These are phyloP conservation scores for Microcos paniculata DNA, from an alignment of 345 rosid genomes.

Conservation along the genomic window DNA sequence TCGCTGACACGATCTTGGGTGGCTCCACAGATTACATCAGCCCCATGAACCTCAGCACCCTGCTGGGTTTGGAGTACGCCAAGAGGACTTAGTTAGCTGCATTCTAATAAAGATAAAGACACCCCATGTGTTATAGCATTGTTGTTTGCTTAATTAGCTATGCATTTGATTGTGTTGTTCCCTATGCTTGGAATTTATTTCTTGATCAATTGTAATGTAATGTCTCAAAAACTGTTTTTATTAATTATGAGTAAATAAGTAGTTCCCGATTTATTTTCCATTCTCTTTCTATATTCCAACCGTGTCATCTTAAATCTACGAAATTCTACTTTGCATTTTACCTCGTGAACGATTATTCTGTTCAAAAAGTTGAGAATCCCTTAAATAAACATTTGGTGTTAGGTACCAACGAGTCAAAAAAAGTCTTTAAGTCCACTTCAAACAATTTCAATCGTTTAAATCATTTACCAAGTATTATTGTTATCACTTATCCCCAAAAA, in stretches of 20 bases:
- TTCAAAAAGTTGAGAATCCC: too few relatives aligned
- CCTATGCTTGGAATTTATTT: not conserved
- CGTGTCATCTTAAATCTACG: too few relatives aligned
- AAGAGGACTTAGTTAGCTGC: conserved; percentile 13
- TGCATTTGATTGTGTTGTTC: not conserved
- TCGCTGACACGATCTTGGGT: conserved; percentile 47
- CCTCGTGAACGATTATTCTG: too few relatives aligned
- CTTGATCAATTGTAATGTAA: not conserved
- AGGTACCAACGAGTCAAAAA: too few relatives aligned
- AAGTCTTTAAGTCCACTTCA: too few relatives aligned
- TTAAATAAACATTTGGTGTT: too few relatives aligned
- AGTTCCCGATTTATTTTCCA: not conserved
- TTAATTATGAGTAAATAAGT: not conserved
- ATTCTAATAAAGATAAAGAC: not conserved
- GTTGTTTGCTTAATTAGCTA: not conserved
- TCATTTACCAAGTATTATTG: too few relatives aligned
- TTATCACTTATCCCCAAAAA: too few relatives aligned
- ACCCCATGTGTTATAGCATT: not conserved
- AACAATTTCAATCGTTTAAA: too few relatives aligned
- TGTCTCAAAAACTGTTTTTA: not conserved
- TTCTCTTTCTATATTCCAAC: not conserved
- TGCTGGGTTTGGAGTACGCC: conserved; percentile 45
- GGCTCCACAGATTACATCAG: conserved; percentile 56
- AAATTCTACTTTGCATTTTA: too few relatives aligned
- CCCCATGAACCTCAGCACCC: conserved; percentile 92